Evolutionary conservation across 2,329 filamentous ascomycete species (phyloP).

Genomic region (Apiospora koreana): DNA sequence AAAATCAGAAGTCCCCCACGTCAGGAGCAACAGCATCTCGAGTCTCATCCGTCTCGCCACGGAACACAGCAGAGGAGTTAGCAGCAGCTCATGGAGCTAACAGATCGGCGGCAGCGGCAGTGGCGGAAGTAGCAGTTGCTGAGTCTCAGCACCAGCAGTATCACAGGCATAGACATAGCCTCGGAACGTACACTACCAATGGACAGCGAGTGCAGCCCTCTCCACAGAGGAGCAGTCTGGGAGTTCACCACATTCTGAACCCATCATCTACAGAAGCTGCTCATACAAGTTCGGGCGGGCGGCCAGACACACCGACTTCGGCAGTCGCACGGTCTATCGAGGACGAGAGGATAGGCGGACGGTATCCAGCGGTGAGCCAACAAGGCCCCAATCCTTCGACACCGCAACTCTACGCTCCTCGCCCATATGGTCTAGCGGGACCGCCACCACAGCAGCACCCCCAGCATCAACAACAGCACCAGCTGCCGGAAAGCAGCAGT

Average conservation of each 20-base stretch:
- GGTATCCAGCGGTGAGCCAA: slow-evolving; percentile 20
- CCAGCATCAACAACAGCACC: not conserved
- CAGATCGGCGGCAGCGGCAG: not conserved
- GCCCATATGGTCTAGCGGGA: not conserved
- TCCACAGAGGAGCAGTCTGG: slow-evolving; percentile 36
- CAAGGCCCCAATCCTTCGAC: slow-evolving; percentile 27
- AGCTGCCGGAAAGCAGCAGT: not conserved
- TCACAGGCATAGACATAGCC: not conserved
- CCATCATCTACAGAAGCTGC: slow-evolving; percentile 37
- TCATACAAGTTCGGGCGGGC: slow-evolving; percentile 19
- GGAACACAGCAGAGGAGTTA: not conserved
- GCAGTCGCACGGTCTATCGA: slow-evolving; percentile 14
- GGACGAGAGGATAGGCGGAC: slow-evolving; percentile 18
- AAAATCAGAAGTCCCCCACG: slow-evolving; percentile 41
- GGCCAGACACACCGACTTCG: not conserved
- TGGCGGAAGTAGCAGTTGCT: not conserved
- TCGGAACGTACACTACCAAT: slow-evolving; percentile 24
- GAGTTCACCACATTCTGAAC: slow-evolving; percentile 47
- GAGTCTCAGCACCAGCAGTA: not conserved
- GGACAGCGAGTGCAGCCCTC: slow-evolving; percentile 31
- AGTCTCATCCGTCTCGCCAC: slow-evolving; percentile 26
- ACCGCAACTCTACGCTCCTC: slow-evolving; percentile 18
- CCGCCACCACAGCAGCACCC: not conserved
- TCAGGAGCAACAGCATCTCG: slow-evolving; percentile 37
- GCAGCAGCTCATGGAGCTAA: not conserved